Conservation (phyloP, 176 grass and related monocot species). For the Bonia amplexicaulis region DNA sequence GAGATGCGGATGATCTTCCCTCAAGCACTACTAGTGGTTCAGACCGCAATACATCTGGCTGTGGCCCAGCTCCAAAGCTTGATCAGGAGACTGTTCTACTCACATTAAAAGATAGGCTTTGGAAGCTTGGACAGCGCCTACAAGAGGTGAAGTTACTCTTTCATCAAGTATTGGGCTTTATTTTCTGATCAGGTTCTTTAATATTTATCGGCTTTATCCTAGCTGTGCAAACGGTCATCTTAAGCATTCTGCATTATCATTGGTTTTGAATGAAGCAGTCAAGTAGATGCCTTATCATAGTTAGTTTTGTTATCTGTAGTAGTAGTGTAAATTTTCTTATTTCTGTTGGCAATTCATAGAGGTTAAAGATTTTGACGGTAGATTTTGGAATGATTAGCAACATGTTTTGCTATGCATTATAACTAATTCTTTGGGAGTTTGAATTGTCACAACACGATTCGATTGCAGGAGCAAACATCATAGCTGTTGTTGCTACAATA, state of each 20-base stretch:
- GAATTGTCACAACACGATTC: background rate
- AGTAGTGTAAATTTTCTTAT: background rate
- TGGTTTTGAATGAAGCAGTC: too few species aligned
- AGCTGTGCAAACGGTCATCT: background rate
- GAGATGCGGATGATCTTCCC: conserved; percentile 29
- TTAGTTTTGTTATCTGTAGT: background rate
- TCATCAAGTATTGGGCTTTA: background rate
- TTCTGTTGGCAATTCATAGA: background rate
- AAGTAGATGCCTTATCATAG: too few species aligned
- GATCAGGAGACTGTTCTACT: conserved; percentile 44
- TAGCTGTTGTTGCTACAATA: background rate
- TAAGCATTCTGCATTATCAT: background rate
- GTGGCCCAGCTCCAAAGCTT: conserved; percentile 40
- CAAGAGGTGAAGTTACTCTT: conserved; percentile 54
- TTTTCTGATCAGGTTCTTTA: conserved; percentile 1
- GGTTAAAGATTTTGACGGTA: background rate
- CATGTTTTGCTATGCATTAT: background rate
- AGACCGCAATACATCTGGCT: conserved; percentile 40
- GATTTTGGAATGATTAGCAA: background rate
- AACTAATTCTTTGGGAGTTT: background rate
- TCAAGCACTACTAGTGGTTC: conserved; percentile 32
- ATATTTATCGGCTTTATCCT: background rate
- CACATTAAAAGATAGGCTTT: conserved; percentile 56
- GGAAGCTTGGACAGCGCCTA: conserved; percentile 50
- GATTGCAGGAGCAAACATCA: background rate